Evolutionary conservation across 2,329 filamentous ascomycete genomes (phyloP).

Genomic region (Pyrenochaeta sp.): DNA sequence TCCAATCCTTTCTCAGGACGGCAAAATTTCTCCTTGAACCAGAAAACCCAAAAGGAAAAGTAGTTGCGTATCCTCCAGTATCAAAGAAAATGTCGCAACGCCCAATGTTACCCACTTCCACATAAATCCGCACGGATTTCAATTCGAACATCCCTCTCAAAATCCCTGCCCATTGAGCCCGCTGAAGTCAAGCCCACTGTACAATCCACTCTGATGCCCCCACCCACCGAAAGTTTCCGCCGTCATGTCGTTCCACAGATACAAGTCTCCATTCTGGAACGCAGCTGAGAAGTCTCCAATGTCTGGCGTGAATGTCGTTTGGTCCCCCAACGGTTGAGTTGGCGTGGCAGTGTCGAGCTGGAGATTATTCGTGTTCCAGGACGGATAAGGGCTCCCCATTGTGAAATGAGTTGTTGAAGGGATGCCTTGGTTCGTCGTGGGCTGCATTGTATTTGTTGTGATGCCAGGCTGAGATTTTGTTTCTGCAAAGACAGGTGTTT

Average conservation of each 20-base stretch:
- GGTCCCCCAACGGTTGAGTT: conserved; percentile 12
- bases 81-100: too few species aligned
- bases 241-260: conserved; percentile 46
- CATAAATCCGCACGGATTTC: too few species aligned
- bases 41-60: too few species aligned
- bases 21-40: too few species aligned
- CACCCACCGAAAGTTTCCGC: conserved; percentile 42
- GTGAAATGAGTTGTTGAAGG: conserved; percentile 13
- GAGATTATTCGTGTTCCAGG: conserved; percentile 13
- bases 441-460: conserved; percentile 2
- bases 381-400: conserved; percentile 16
- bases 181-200: conserved; percentile 35
- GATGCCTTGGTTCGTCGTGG: conserved; percentile 1
- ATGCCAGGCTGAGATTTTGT: neutral
- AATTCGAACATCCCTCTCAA: conserved; percentile 11
- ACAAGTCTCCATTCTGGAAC: conserved; percentile 47
- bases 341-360: conserved; percentile 4
- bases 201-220: conserved; percentile 36
- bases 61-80: too few species aligned
- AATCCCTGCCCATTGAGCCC: conserved; percentile 25
- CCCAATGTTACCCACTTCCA: too few species aligned
- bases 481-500: conserved; percentile 13
- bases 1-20: too few species aligned
- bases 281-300: conserved; percentile 43
- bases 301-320: conserved; percentile 26